phyloP scores from a whole-genome alignment of 345 rosid species.

The Bruguiera gymnorhiza region DNA sequence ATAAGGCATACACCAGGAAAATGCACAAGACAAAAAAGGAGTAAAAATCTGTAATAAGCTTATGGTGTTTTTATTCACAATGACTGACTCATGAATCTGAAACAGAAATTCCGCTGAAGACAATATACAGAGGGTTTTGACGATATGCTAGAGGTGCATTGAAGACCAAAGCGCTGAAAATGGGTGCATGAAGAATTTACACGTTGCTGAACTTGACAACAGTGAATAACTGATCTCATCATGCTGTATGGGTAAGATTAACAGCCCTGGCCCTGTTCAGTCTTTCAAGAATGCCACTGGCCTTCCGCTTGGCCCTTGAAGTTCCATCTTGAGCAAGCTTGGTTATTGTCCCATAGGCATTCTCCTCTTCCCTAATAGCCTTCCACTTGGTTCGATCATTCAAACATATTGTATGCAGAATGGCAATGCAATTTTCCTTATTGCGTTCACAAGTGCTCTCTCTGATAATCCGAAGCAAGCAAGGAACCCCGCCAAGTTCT shows the following conservation, averaged over 20 bases:
- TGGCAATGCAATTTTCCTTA: slow-evolving; percentile 84
- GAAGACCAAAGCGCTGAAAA: slow-evolving; percentile 9
- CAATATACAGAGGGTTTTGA: slow-evolving; percentile 37
- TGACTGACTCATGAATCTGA: slow-evolving; percentile 30
- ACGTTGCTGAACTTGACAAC: slow-evolving; percentile 12
- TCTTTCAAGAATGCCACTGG: slow-evolving; percentile 72
- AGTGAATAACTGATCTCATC: slow-evolving; percentile 22
- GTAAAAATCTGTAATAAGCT: slow-evolving; percentile 11
- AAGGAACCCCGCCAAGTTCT: slow-evolving; percentile 68
- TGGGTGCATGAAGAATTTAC: slow-evolving; percentile 30
- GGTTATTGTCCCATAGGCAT: slow-evolving; percentile 53
- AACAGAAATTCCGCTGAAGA: slow-evolving; percentile 19
- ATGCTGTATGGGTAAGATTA: slow-evolving; percentile 86
- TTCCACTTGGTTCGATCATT: slow-evolving; percentile 77
- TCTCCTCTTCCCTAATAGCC: slow-evolving; percentile 78
- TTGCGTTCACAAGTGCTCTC: slow-evolving; percentile 72
- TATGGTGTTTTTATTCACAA: slow-evolving; percentile 38
- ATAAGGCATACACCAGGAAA: background rate
- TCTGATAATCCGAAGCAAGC: slow-evolving; percentile 60
- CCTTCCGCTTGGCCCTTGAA: slow-evolving; percentile 88
- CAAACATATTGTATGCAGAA: slow-evolving; percentile 62
- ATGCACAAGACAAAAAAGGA: background rate
- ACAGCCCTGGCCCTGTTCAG: slow-evolving; percentile 54
- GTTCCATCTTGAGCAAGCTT: slow-evolving; percentile 77
- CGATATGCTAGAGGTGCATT: slow-evolving; percentile 7